phyloP scores from a whole-genome alignment of 2,329 filamentous ascomycete species.

The Venturia nashicola region DNA sequence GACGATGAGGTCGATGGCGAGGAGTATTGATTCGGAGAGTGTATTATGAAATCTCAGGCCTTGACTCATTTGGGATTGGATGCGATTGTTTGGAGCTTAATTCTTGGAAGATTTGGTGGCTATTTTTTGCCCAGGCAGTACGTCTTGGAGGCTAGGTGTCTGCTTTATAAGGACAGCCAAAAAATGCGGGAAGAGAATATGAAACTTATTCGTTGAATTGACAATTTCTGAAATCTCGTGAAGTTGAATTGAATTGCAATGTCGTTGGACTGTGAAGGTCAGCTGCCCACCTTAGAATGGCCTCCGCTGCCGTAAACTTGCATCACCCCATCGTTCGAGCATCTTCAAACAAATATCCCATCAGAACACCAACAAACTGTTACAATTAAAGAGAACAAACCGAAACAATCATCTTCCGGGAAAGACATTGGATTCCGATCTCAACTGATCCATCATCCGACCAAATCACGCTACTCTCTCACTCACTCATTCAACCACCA shows the following conservation, averaged over 20 bases:
- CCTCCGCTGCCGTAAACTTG: neutral
- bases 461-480: neutral
- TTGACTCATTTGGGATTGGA: neutral
- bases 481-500: neutral
- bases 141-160: neutral
- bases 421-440: neutral
- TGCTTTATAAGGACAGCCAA: slow-evolving; percentile 3
- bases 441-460: neutral
- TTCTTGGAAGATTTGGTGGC: neutral
- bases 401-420: neutral
- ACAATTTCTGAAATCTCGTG: neutral
- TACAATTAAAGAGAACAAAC: neutral
- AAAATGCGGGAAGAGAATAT: neutral
- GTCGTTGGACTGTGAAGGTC: neutral
- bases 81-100: neutral
- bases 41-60: neutral
- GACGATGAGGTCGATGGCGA: slow-evolving; percentile 47
- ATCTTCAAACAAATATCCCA: neutral
- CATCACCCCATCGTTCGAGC: neutral
- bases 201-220: neutral
- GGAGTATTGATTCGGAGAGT: slow-evolving; percentile 23
- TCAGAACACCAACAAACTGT: neutral
- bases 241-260: neutral
- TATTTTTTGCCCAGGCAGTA: neutral
- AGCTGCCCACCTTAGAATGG: neutral